These are phyloP conservation scores for Allomyces macrogynus DNA, from an alignment of 192 early-diverging fungal genomes.

Conservation along the genomic window DNA sequence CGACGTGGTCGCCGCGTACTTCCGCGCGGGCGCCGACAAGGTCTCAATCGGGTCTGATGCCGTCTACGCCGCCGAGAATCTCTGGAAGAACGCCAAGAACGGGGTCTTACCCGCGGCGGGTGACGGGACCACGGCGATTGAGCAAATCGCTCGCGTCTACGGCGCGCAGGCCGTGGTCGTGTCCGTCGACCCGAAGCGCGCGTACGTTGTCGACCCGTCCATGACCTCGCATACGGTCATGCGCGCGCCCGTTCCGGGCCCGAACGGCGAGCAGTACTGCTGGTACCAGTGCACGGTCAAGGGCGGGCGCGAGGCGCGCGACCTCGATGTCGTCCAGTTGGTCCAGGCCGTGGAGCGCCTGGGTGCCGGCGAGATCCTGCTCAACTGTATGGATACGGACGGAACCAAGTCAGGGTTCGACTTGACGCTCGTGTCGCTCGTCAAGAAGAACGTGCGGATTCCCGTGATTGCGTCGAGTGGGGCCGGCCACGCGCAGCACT, in stretches of 20 bases:
- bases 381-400: constrained; percentile 99
- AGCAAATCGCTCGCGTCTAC: constrained; percentile 82
- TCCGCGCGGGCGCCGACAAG: constrained; percentile 97
- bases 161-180: constrained; percentile 97
- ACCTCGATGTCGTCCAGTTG: constrained; percentile 81
- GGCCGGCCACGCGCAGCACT: constrained; percentile 72
- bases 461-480: constrained; percentile 97
- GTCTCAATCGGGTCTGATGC: constrained; percentile 98
- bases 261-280: constrained; percentile 80
- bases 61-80: constrained; percentile 89
- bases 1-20: constrained; percentile 97
- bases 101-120: constrained; percentile 11
- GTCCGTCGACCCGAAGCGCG: constrained; percentile 87
- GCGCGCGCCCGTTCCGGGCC: constrained; percentile 47
- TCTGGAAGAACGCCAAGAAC: constrained; percentile 26
- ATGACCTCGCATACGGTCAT: constrained; percentile 66
- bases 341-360: constrained; percentile 67
- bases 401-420: constrained; percentile 97
- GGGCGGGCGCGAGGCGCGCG: constrained; percentile 87
- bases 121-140: constrained; percentile 67
- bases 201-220: constrained; percentile 63
- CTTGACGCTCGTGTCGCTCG: constrained; percentile 54
- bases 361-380: constrained; percentile 90
- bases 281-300: constrained; percentile 99
- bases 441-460: constrained; percentile 61